phyloP scores from a whole-genome alignment of 2,329 filamentous ascomycete genomes.

The Xylariaceae sp. region DNA sequence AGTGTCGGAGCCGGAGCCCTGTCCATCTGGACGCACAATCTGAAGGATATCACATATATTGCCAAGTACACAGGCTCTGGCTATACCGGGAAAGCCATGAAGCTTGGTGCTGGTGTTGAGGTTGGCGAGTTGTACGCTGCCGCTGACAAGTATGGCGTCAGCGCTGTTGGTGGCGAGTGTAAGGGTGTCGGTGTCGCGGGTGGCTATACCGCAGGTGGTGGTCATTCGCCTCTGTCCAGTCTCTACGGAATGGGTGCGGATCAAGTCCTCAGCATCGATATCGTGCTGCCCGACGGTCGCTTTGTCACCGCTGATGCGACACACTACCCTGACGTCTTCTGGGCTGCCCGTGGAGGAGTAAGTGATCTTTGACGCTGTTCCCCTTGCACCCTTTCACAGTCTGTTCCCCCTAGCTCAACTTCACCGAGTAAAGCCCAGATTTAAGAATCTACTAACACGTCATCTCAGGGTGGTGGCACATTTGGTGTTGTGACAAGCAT shows the following conservation, averaged over 20 bases:
- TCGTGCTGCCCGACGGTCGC: conserved; percentile 43
- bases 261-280: conserved; percentile 44
- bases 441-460: too few relatives aligned
- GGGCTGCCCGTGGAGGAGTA: conserved; percentile 44
- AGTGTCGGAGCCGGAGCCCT: conserved; percentile 37
- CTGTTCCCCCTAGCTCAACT: too few relatives aligned
- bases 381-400: too few relatives aligned
- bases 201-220: conserved; percentile 45
- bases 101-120: conserved; percentile 53
- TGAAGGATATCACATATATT: conserved; percentile 32
- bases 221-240: conserved; percentile 49
- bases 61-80: conserved; percentile 28
- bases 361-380: too few relatives aligned
- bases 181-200: conserved; percentile 47
- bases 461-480: conserved; percentile 31
- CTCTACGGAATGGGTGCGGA: conserved; percentile 48
- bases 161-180: conserved; percentile 53
- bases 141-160: conserved; percentile 44
- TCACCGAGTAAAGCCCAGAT: too few relatives aligned
- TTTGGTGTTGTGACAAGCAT: conserved; percentile 41
- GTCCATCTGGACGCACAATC: conserved; percentile 37
- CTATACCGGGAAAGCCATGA: conserved; percentile 49
- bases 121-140: conserved; percentile 51
- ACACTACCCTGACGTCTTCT: conserved; percentile 45
- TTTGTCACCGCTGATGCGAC: conserved; percentile 39